Base-by-base conservation (phyloP, 1,284 basidiomycete genomes). In the Ceratobasidium sp. region DNA sequence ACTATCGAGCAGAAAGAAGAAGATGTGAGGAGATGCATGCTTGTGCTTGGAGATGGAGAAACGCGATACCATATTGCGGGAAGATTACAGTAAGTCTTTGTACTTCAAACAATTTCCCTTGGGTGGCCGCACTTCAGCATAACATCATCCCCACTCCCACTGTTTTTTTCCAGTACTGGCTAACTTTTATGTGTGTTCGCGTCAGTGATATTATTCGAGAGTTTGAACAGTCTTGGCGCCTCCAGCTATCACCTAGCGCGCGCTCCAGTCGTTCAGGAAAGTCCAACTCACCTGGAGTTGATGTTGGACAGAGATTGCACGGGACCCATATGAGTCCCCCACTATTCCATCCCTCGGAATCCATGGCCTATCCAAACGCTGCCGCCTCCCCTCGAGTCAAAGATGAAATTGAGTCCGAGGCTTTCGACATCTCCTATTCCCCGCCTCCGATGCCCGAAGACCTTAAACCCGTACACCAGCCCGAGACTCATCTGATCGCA, bases 1-100 rank as follows among this genome's bases (percentile, higher is more conserved):
- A 58, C 55, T 16, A n/a, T 38, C 28, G 55, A 58, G 28, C 55
- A 58, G 32, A 58, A 58, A n/a, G 55, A 58, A 18, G 55, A 58
- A 41, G 55, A 58, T 41, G 18, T 58, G 55, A 32, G 32, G 32
- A 41, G 21, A 41, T 58, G 55, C 23, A 58, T 58, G 30, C 28
- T 9, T 3, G 23, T 58, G 9, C 18, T 58, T 2, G 35, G 18
- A 35, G 35, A 58, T 11, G 55, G 30, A 58, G 55, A 58, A 18
- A 21, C 8, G 32, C n/a, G 35, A 3, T 58, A 35, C 55, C 55
- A 58, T 38, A n/a, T 58, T 41, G 55, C 55, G 7, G 55, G 55
- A 11, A 35, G 55, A 38, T 26, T 38, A 35, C 35, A 58, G 55
- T 58, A 41, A 58, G 55, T 58, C 35, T 38, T 38, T 38, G 32